phyloP scores from a whole-genome alignment of 805 yeast genomes.

The Candida easanensis region DNA sequence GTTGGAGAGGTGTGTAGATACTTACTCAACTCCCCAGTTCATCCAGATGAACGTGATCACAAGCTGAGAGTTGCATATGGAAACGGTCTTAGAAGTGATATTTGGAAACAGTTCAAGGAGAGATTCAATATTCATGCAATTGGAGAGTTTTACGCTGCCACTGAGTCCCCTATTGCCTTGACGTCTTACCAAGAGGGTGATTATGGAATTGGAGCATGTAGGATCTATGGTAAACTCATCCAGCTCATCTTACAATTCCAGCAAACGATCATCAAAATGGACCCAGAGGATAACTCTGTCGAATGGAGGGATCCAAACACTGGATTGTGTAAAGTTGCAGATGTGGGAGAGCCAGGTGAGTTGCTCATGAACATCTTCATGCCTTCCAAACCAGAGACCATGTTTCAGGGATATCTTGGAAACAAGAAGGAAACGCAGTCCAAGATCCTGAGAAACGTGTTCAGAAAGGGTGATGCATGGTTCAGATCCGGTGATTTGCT shows the following conservation, averaged over 20 bases:
- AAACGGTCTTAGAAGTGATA: conserved; percentile 85
- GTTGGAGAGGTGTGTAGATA: conserved; percentile 96
- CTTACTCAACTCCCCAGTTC: conserved; percentile 60
- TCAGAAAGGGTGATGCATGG: conserved; percentile 87
- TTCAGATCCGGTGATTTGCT: conserved; percentile 85
- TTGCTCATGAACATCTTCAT: conserved; percentile 71
- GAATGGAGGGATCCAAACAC: conserved; percentile 65
- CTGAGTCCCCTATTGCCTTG: conserved; percentile 88
- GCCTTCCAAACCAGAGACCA: conserved; percentile 59
- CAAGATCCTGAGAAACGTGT: conserved; percentile 71
- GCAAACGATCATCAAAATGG: conserved; percentile 69
- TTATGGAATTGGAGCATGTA: conserved; percentile 83
- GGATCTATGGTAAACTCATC: conserved; percentile 68
- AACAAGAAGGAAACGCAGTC: conserved; percentile 76
- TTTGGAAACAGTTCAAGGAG: conserved; percentile 77
- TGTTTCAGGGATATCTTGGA: conserved; percentile 89
- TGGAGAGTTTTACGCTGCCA: conserved; percentile 92
- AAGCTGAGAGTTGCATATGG: conserved; percentile 74
- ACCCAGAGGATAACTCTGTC: conserved; percentile 72
- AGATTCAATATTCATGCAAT: conserved; percentile 72
- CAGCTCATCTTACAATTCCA: conserved; percentile 48
- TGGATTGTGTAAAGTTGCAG: conserved; percentile 59
- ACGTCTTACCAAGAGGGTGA: conserved; percentile 77
- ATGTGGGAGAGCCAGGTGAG: conserved; percentile 76
- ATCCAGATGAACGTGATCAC: conserved; percentile 66